Base-by-base conservation (phyloP, 2,329 filamentous ascomycete species). In the Meredithiella fracta region DNA sequence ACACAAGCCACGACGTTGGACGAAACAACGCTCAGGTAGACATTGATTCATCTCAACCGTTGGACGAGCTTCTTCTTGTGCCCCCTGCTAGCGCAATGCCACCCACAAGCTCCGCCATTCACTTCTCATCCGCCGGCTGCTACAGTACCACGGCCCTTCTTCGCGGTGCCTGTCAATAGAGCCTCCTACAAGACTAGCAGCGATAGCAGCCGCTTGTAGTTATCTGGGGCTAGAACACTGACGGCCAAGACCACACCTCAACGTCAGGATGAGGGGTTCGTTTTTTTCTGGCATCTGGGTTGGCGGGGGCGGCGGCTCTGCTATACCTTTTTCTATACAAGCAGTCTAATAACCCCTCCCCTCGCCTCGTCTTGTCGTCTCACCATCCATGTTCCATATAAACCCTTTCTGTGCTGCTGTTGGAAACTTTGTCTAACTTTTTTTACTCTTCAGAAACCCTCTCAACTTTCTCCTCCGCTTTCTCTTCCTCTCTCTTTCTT, bases 401-500 rank as follows among this genome's bases (percentile, higher is more conserved):
- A 56, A 53, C 49, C 55, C 49, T 56, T 56, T 56, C 54, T 56
- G 17, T 23, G 37, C 49, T 47, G 22, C 22, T 44, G n/a, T 31
- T 56, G 38, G 23, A 29, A 20, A 40, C 51, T 34, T 9, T 37
- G 53, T 49, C 53, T 49, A 47, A 47, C 54, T 44, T 53, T 56
- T 53, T 55, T 50, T 26, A 34, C 44, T 58, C 37, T 40, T 14
- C 31, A 38, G 26, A 37, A 58, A 53, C 56, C 56, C 53, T 53
- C 51, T 53, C 17, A 22, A 23, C 34, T 38, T 40, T 52, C 54
- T 53, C 50, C 22, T 42, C 38, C 34, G 26, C 17, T 54, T 53
- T 56, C 53, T 51, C 44, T 52, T 58, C 42, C 52, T 54, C 61
- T 59, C 54, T 47, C 60, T 58, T 60, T 60, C 56, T 22, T 51